A percentile compares a stretch with the other conserved stretches of the same genome.
These are phyloP conservation scores for Leptosphaerulina australis DNA, from an alignment of 2,329 filamentous ascomycete genomes.

Conservation along the genomic window DNA sequence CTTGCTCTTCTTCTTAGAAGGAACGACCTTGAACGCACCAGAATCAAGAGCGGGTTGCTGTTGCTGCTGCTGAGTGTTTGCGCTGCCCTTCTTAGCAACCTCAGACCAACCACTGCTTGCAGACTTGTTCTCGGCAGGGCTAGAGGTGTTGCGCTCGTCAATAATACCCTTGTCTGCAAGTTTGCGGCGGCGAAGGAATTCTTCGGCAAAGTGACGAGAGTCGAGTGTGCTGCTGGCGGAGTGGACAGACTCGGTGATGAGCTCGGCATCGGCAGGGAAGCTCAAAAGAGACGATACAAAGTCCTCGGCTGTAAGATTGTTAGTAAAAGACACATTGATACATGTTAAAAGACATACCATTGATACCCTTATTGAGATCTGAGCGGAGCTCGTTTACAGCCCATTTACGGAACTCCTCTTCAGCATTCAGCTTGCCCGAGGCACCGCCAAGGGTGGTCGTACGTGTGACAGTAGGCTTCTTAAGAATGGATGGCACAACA, in stretches of 20 bases:
- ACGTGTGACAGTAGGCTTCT: constrained; percentile 63
- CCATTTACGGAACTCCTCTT: constrained; percentile 96
- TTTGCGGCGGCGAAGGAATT: constrained; percentile 91
- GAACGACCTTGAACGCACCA: constrained; percentile 86
- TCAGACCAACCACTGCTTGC: constrained; percentile 84
- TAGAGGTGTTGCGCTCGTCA: constrained; percentile 68
- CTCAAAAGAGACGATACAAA: constrained; percentile 78
- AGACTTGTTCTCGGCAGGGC: constrained; percentile 51
- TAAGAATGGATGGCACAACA: constrained; percentile 49
- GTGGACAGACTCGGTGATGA: constrained; percentile 92
- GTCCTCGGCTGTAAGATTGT: constrained; percentile 66
- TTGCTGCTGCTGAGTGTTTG: constrained; percentile 49
- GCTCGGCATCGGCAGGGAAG: constrained; percentile 75
- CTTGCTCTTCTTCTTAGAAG: constrained; percentile 84
- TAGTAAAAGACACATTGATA: constrained; percentile 14
- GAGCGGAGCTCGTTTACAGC: constrained; percentile 77
- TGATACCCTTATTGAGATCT: constrained; percentile 71
- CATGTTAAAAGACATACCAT: constrained; percentile 58
- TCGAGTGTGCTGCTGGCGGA: constrained; percentile 87
- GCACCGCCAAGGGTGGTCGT: constrained; percentile 53
- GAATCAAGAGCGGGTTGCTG: constrained; percentile 50
- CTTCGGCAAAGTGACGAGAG: constrained; percentile 88
- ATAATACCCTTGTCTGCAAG: constrained; percentile 90
- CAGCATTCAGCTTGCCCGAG: constrained; percentile 65
- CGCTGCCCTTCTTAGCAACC: constrained; percentile 94